Evolutionary conservation across 2,329 filamentous ascomycete species (phyloP), one percentile per base, ranked within the genome.

Genomic region (Diaporthe destruens): DNA sequence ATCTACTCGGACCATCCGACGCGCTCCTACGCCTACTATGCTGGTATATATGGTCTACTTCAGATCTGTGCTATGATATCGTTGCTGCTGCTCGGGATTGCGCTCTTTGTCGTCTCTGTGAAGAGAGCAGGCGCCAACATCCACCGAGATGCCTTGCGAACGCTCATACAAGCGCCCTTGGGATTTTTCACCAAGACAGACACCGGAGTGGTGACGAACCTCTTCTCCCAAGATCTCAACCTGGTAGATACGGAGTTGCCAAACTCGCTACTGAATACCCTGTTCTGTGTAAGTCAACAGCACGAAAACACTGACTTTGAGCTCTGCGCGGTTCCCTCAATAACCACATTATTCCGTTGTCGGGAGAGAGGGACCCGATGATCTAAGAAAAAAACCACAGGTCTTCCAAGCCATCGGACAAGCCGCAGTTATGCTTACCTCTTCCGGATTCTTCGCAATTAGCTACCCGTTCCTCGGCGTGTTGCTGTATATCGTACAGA

Each of bases 401-500:
- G 18, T 78, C 39, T 78, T 79, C 4, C 73, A 76, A 18, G 72
- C 77, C 2, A 75, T 87, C 6, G 85, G 84, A 7, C 84, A 86
- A 75, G 82, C 85, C n/a, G 81, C 81, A 9, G 80, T 90, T 2
- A 85, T 90, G 49, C 84, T 83, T 0, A 78, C 78, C 0, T 77
- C 75, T 74, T 84, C 75, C 75, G 85, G 76, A 73, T 88, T 85
- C 69, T 80, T 88, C 0, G 84, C 84, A 0, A 81, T 85, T 18
- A 81, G 81, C 0, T 86, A 89, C 71, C 88, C 87, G 0, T 77
- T 86, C 2, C 77, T 89, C 2, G 74, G 85, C 20, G 78, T 77
- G 0, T 74, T 84, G 1, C 72, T 89, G 2, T 89, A 86, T 71
- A 69, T 82, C 2, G 77, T 90, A 0, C 88, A 89, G 72, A 85